Percentiles rank a stretch among this genome's conserved stretches.
Conservation (phyloP, 148 eudicot species). For the Suaeda aralocaspica region DNA sequence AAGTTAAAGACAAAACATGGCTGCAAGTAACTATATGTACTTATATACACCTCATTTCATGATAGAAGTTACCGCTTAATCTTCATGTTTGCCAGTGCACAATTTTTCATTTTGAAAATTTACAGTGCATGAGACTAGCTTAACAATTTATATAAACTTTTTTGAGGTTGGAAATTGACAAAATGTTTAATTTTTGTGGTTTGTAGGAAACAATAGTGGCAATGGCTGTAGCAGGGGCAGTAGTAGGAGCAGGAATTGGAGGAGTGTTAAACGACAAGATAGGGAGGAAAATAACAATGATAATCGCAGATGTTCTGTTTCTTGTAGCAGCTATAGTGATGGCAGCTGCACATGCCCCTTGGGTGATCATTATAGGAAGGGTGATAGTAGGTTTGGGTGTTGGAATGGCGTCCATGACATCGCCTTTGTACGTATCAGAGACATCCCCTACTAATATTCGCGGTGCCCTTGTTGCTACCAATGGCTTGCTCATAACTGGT, state of each 20-base stretch:
- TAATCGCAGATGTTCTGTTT: conserved; percentile 18
- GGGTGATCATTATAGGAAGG: conserved; percentile 20
- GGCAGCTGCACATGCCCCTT: conserved; percentile 18
- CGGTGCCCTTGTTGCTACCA: conserved; percentile 24
- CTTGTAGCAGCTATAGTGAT: conserved; percentile 12
- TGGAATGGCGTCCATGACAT: conserved; percentile 24
- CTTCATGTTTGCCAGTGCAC: too few species aligned
- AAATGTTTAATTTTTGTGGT: too few species aligned
- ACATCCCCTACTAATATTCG: conserved; percentile 20
- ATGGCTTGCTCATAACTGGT: conserved; percentile 23
- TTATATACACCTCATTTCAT: too few species aligned
- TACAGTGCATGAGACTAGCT: too few species aligned
- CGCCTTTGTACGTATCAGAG: conserved; percentile 24
- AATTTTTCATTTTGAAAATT: too few species aligned
- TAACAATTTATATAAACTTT: too few species aligned
- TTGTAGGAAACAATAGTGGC: conserved; percentile 25
- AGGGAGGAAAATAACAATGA: conserved; percentile 18
- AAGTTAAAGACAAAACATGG: conserved; percentile 18
- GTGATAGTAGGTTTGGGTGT: conserved; percentile 18
- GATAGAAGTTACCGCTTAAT: too few species aligned
- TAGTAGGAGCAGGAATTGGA: conserved; percentile 21
- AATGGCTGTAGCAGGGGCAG: conserved; percentile 24
- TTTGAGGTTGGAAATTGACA: background rate
- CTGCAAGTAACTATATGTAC: conserved; percentile 5
- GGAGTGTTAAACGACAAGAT: conserved; percentile 18